Evolutionary conservation across 2,329 filamentous ascomycete genomes (phyloP), one percentile per base, ranked within the genome.

Genomic region (Byssothecium circinans): DNA sequence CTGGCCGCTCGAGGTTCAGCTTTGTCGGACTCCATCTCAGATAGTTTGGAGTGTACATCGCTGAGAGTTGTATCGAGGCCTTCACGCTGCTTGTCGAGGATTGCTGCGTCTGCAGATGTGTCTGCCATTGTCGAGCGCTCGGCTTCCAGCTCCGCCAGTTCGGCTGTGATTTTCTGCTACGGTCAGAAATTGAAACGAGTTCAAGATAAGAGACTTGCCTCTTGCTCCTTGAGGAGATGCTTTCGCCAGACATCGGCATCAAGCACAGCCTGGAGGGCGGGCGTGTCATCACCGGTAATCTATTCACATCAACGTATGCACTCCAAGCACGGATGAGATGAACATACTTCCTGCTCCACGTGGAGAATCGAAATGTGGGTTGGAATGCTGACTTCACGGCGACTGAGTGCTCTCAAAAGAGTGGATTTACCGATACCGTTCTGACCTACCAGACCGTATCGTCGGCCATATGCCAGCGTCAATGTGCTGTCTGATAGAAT

Each of bases 21-120:
- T 75, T 96, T 97, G 77, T 99, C 94, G 0, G 94, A 96, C 68
- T 99, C 94, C 94, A 99, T 99, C 74, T 99, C 94, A 17, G 91
- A 84, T 50, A 99, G 81, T 73, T 99, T 99, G 49, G 81, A 73
- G 68, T 99, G 91, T 41, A 99, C 85, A 66, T 99, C 94, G 58
- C 87, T 90, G 37, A 99, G 81, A 32, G 94, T 95, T 53, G 85
- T 86, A 68, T 99, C 94, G 43, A 95, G 83, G 34, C 89, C 89
- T 72, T 97, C 94, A 53, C 91, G 86, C 61, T 96, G 90, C 49
- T 83, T 82, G 69, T 97, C 92, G 20, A 97, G 78, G 65, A 81
- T 88, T 33, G 84, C 86, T 12, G 92, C 92, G 75, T 97, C 92
- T 51, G 85, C 84, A 18, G 92, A 95, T 1, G 92, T 96, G 67